Evolutionary conservation across 2,329 filamentous ascomycete species (phyloP).

Genomic region (Mariannaea elegans): DNA sequence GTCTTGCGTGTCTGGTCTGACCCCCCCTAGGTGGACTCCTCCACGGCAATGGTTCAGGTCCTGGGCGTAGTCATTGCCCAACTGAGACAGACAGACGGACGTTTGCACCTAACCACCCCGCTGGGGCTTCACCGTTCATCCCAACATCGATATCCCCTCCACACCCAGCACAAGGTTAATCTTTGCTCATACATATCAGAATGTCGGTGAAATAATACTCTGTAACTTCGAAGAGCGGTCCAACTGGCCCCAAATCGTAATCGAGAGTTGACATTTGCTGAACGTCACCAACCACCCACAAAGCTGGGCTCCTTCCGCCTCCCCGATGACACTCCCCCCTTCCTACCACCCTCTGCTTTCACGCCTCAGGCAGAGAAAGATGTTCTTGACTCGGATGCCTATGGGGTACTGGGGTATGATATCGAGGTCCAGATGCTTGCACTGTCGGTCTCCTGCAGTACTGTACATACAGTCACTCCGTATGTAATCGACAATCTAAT

Average conservation of each 20-base stretch:
- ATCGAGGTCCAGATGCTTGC: constrained; percentile 17
- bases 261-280: constrained; percentile 26
- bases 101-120: neutral
- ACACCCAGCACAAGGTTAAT: neutral
- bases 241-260: neutral
- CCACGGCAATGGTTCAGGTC: constrained; percentile 21
- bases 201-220: neutral
- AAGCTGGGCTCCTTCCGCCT: constrained; percentile 18
- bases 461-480: neutral
- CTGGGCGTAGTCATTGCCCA: constrained; percentile 27
- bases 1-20: constrained; percentile 20
- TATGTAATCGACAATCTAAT: constrained; percentile 11
- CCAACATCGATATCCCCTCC: neutral
- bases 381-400: constrained; percentile 32
- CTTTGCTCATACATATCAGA: neutral
- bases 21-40: neutral
- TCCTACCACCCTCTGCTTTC: neutral
- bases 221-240: neutral
- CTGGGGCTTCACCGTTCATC: constrained; percentile 1
- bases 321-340: constrained; percentile 27
- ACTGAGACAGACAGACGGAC: constrained; percentile 30
- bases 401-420: constrained; percentile 11
- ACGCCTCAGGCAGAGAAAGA: constrained; percentile 13
- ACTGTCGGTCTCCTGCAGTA: neutral
- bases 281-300: constrained; percentile 30